Evolutionary conservation across 768 basidiomycete species (phyloP).

Genomic region (Mrakia blollopis): DNA sequence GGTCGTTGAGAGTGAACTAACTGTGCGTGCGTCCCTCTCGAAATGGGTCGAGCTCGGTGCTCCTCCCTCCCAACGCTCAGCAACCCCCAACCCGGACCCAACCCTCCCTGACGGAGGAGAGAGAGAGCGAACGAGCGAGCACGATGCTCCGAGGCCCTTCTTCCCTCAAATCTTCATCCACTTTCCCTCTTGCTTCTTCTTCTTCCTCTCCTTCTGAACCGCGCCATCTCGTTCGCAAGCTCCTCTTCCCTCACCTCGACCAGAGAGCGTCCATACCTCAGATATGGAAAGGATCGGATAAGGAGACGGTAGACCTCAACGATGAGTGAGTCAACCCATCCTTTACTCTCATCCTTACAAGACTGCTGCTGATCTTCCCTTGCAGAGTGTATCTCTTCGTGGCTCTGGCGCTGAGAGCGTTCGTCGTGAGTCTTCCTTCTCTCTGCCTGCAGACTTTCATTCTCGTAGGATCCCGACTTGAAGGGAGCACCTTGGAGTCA

Average conservation of each 20-base stretch:
- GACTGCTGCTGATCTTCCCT: not conserved
- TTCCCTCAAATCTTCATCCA: not conserved
- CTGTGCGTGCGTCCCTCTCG: not conserved
- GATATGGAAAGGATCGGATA: not conserved
- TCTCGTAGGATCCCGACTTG: too few species aligned
- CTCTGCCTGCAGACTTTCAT: not conserved
- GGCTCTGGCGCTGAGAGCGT: conserved; percentile 71
- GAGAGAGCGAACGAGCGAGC: not conserved
- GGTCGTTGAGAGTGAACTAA: not conserved
- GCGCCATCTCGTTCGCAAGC: conserved; percentile 11
- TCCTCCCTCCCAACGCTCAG: not conserved
- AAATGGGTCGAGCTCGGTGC: not conserved
- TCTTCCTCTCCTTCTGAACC: conserved; percentile 3
- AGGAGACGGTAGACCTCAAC: not conserved
- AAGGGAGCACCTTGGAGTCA: too few species aligned
- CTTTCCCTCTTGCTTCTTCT: too few species aligned
- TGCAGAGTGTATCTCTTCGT: conserved; percentile 59
- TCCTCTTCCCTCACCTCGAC: conserved; percentile 23
- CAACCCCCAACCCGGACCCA: not conserved
- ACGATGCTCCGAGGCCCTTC: conserved; percentile 4
- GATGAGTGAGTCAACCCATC: not conserved
- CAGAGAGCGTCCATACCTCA: not conserved
- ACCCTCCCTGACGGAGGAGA: not conserved
- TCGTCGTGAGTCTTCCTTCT: conserved; percentile 49
- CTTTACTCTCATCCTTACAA: not conserved